A percentile compares a stretch with the other conserved stretches of the same genome.
Evolutionary conservation across 169 alveolate genomes (phyloP).

Genomic region (Amoebophrya sp.): DNA sequence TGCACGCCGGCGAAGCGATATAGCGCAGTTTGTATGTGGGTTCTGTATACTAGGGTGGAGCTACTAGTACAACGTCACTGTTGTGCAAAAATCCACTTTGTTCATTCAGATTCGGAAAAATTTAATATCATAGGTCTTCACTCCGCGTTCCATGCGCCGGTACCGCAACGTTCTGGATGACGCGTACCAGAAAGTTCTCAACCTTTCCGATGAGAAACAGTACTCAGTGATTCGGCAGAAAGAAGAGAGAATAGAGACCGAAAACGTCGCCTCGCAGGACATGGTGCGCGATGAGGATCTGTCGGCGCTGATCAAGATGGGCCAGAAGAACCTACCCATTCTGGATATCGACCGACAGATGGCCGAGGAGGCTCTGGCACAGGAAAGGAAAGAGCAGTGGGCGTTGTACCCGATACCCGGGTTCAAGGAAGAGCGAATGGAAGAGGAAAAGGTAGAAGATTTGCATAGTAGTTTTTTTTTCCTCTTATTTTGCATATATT

Average conservation of each 20-base stretch:
- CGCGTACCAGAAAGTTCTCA: not conserved
- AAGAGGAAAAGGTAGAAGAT: not conserved
- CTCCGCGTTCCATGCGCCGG: slow-evolving; percentile 15
- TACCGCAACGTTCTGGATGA: not conserved
- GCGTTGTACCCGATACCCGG: not conserved
- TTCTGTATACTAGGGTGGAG: no score
- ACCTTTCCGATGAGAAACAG: not conserved
- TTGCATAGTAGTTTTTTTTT: no score
- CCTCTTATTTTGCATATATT: no score
- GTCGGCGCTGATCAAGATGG: not conserved
- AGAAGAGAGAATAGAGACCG: not conserved
- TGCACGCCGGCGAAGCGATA: no score
- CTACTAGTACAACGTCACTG: no score
- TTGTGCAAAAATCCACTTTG: no score
- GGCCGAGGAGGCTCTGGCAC: not conserved
- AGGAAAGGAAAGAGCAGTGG: slow-evolving; percentile 13
- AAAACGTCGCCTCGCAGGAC: not conserved
- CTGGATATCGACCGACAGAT: not conserved
- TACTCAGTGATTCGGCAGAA: not conserved
- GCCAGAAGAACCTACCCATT: not conserved
- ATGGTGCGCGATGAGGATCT: not conserved
- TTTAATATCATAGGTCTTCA: not conserved
- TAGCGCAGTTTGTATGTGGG: no score
- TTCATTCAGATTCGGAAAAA: no score
- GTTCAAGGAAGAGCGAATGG: not conserved